These are phyloP conservation scores for Perilla frutescens DNA, from an alignment of 257 asterid genomes.

Conservation along the genomic window DNA sequence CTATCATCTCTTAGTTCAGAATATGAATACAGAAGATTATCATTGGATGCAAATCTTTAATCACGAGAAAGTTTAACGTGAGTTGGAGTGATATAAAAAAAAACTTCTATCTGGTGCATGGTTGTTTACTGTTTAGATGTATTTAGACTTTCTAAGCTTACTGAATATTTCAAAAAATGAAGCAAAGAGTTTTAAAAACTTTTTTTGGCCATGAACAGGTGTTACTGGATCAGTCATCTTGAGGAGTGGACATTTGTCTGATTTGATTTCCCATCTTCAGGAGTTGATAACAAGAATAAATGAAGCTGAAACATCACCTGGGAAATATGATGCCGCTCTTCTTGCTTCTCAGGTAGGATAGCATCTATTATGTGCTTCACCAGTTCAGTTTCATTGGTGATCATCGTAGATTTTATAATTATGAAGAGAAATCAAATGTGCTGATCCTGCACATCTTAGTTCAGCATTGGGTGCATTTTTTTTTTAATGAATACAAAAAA, in stretches of 20 bases:
- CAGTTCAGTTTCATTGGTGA: constrained; percentile 14
- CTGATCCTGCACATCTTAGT: neutral
- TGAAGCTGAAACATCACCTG: constrained; percentile 81
- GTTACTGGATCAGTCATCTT: constrained; percentile 76
- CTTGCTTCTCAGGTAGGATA: constrained; percentile 73
- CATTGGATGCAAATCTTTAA: neutral
- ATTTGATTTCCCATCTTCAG: constrained; percentile 73
- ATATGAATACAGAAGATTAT: constrained; percentile 4
- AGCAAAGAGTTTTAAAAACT: neutral
- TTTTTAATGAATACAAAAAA: constrained; percentile 6
- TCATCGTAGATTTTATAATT: constrained; percentile 22
- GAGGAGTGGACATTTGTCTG: constrained; percentile 77
- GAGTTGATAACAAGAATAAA: constrained; percentile 66
- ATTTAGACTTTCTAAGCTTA: constrained; percentile 20
- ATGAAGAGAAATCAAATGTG: constrained; percentile 10
- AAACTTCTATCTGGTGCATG: neutral
- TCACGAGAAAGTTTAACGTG: neutral
- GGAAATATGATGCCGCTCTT: constrained; percentile 75
- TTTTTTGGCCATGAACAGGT: constrained; percentile 48
- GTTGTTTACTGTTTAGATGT: neutral
- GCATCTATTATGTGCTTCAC: constrained; percentile 12
- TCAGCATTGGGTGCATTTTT: neutral
- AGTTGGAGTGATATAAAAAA: neutral
- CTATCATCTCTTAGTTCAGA: neutral
- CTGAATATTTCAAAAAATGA: constrained; percentile 5